These are phyloP conservation scores for Kazachstania africana DNA, from an alignment of 805 yeast species.

Conservation along the genomic window DNA sequence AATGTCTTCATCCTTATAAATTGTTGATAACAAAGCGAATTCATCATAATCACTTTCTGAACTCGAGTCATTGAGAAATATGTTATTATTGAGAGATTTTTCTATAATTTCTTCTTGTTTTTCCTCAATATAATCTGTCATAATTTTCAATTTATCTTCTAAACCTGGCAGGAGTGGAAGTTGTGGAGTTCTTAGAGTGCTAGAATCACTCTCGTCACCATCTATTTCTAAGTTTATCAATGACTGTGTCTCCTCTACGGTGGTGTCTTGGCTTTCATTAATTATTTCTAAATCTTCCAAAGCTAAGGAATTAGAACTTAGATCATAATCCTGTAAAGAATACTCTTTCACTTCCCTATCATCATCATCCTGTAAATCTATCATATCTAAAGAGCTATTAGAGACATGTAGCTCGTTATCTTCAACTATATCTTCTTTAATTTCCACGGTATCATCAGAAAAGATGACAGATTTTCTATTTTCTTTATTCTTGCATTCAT, in stretches of 20 bases:
- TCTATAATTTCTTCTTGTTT: background rate
- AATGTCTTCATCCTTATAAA: background rate
- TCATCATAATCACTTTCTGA: background rate
- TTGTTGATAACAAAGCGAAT: background rate
- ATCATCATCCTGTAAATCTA: background rate
- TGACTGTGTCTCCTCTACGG: no score
- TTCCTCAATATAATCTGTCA: slow-evolving; percentile 1
- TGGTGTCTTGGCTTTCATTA: no score
- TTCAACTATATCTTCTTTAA: background rate
- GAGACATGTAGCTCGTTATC: background rate
- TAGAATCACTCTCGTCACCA: background rate
- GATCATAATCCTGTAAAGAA: no score
- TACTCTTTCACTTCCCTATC: background rate
- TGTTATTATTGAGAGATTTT: no score
- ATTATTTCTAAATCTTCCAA: no score
- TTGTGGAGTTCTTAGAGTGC: background rate
- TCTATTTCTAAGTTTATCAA: background rate
- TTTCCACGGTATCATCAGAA: background rate
- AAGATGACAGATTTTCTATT: background rate
- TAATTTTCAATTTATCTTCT: background rate
- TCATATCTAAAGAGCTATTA: background rate
- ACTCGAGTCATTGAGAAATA: background rate
- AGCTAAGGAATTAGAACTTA: no score
- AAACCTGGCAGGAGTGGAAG: background rate
- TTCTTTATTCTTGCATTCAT: background rate